A percentile compares a stretch with the other conserved stretches of the same genome.
These are phyloP conservation scores for Aspergillus tamarii DNA, from an alignment of 2,329 filamentous ascomycete species.

Conservation along the genomic window DNA sequence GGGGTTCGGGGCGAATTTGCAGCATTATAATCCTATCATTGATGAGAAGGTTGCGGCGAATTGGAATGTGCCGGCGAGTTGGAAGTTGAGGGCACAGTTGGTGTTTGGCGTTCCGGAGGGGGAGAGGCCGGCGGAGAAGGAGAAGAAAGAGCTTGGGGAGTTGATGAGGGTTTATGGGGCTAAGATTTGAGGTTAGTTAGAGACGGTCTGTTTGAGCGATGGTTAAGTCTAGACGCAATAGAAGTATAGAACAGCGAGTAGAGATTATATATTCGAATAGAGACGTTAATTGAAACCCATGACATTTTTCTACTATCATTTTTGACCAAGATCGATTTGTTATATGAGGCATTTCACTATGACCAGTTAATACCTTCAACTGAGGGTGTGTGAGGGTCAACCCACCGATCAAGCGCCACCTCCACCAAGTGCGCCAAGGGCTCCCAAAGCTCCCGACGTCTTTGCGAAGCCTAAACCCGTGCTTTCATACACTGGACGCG, in stretches of 20 bases:
- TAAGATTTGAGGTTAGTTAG: background rate
- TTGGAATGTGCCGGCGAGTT: constrained; percentile 70
- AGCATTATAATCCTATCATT: constrained; percentile 88
- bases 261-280: background rate
- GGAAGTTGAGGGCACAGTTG: constrained; percentile 77
- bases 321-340: background rate
- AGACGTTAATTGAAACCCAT: background rate
- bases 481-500: background rate
- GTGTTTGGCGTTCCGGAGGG: constrained; percentile 61
- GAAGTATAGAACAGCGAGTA: background rate
- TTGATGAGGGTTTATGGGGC: constrained; percentile 5
- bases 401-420: background rate
- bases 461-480: background rate
- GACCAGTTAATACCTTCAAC: background rate
- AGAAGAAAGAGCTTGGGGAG: constrained; percentile 13
- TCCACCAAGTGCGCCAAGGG: background rate
- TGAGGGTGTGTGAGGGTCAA: background rate
- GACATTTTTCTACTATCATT: background rate
- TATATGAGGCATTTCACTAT: background rate
- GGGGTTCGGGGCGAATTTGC: constrained; percentile 79
- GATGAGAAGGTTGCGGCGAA: constrained; percentile 67
- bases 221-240: background rate
- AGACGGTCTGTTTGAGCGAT: background rate
- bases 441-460: background rate
- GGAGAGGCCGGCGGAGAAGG: constrained; percentile 5